Evolutionary conservation across 2,329 filamentous ascomycete species (phyloP).

Genomic region (Fusarium sp.): DNA sequence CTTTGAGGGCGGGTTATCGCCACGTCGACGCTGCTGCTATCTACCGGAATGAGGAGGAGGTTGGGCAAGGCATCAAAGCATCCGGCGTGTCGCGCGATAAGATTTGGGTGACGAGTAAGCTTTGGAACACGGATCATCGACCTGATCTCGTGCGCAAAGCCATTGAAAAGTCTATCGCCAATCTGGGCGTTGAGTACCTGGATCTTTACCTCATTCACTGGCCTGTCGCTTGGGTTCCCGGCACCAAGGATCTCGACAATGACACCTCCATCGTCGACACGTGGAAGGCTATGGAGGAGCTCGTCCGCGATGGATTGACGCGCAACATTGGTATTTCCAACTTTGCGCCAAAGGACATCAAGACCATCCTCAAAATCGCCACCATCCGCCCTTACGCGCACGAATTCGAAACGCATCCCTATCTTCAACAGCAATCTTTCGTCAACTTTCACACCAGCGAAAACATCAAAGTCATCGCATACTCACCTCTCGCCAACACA

Average conservation of each 20-base stretch:
- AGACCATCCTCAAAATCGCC: conserved; percentile 52
- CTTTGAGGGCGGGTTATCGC: conserved; percentile 62
- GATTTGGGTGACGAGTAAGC: conserved; percentile 46
- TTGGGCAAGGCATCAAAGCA: conserved; percentile 56
- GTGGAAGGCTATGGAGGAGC: conserved; percentile 46
- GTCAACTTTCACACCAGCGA: conserved; percentile 41
- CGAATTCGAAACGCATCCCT: conserved; percentile 66
- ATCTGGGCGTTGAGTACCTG: conserved; percentile 46
- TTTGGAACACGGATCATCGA: conserved; percentile 49
- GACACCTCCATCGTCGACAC: conserved; percentile 41
- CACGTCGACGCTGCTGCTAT: conserved; percentile 67
- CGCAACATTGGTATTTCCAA: conserved; percentile 63
- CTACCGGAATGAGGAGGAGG: conserved; percentile 68
- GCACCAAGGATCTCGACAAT: conserved; percentile 27
- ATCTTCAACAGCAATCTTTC: conserved; percentile 54
- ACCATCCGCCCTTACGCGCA: conserved; percentile 45
- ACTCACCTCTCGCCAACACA: conserved; percentile 38
- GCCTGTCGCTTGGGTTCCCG: conserved; percentile 40
- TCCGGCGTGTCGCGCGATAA: conserved; percentile 42
- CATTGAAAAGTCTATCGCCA: conserved; percentile 43
- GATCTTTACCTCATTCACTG: conserved; percentile 48
- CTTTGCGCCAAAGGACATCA: conserved; percentile 62
- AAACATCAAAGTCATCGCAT: conserved; percentile 43
- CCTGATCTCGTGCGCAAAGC: conserved; percentile 43
- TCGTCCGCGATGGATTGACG: conserved; percentile 34